These are phyloP conservation scores for Alternaria alternata DNA, from an alignment of 2,329 filamentous ascomycete species.

Conservation along the genomic window DNA sequence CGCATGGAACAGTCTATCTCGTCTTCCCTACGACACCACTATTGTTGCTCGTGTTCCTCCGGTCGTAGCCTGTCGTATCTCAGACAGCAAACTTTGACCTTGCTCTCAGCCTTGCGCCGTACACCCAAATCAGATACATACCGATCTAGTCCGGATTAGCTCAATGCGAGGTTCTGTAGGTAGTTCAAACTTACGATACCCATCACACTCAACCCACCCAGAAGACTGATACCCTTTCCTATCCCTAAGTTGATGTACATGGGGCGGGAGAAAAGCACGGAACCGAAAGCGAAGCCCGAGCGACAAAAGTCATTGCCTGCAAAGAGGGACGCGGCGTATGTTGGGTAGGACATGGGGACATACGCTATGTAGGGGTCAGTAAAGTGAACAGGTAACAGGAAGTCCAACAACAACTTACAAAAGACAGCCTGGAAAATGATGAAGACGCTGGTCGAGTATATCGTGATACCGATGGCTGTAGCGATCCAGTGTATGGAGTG, in stretches of 20 bases:
- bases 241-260: slow-evolving; percentile 68
- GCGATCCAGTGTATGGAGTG: slow-evolving; percentile 65
- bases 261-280: slow-evolving; percentile 67
- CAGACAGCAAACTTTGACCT: background rate
- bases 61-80: background rate
- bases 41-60: background rate
- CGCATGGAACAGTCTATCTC: too few relatives aligned
- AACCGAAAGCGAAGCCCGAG: slow-evolving; percentile 64
- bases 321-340: slow-evolving; percentile 57
- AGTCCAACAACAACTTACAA: slow-evolving; percentile 38
- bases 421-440: slow-evolving; percentile 60
- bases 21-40: too few relatives aligned
- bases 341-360: slow-evolving; percentile 69
- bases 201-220: slow-evolving; percentile 40
- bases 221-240: slow-evolving; percentile 63
- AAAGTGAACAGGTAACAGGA: background rate
- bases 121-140: background rate
- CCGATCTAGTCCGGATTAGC: background rate
- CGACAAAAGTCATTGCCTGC: slow-evolving; percentile 71
- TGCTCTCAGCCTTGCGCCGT: background rate
- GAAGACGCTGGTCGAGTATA: slow-evolving; percentile 58
- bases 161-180: rapidly evolving
- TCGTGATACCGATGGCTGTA: slow-evolving; percentile 61
- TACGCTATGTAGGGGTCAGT: slow-evolving; percentile 51
- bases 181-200: background rate